Conservation (phyloP, 2,329 filamentous ascomycete species). For the Leptographium galeiforme region DNA sequence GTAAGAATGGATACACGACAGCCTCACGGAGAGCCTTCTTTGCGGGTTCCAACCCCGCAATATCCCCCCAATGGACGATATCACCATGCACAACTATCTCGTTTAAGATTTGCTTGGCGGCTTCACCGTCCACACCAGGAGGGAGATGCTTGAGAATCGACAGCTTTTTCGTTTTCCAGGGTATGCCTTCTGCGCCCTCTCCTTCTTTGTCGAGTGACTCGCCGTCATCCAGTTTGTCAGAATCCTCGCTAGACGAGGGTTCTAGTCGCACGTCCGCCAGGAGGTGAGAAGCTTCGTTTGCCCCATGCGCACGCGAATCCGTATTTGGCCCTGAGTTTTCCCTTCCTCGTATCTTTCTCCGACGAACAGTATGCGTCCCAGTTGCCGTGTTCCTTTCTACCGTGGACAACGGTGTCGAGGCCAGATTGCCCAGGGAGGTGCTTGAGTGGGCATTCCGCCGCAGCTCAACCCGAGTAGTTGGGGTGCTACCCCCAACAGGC, state of each 20-base stretch:
- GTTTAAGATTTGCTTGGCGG: conserved; percentile 86
- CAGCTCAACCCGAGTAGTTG: conserved; percentile 4
- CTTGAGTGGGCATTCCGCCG: conserved; percentile 9
- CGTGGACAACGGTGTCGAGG: neutral
- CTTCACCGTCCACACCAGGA: conserved; percentile 64
- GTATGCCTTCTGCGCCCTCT: conserved; percentile 9
- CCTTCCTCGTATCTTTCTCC: conserved; percentile 3
- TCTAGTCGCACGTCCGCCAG: conserved; percentile 10
- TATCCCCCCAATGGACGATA: conserved; percentile 87
- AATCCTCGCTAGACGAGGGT: conserved; percentile 8
- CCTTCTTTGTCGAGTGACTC: conserved; percentile 4
- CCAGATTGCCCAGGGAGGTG: neutral
- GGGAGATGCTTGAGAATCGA: conserved; percentile 65
- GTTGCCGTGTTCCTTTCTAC: neutral
- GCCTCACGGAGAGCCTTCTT: conserved; percentile 90
- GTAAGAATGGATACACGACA: conserved; percentile 91
- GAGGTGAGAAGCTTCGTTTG: conserved; percentile 6
- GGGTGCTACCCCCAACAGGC: neutral
- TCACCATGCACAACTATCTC: conserved; percentile 93
- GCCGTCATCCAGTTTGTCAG: conserved; percentile 5
- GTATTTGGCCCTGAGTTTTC: neutral
- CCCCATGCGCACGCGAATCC: neutral
- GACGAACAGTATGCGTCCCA: neutral
- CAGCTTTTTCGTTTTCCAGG: conserved; percentile 48
- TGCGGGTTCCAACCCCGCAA: conserved; percentile 79